A percentile compares a stretch with the other conserved stretches of the same genome.
These are phyloP conservation scores for Stellera chamaejasme DNA, from an alignment of 345 rosid species.

Conservation along the genomic window DNA sequence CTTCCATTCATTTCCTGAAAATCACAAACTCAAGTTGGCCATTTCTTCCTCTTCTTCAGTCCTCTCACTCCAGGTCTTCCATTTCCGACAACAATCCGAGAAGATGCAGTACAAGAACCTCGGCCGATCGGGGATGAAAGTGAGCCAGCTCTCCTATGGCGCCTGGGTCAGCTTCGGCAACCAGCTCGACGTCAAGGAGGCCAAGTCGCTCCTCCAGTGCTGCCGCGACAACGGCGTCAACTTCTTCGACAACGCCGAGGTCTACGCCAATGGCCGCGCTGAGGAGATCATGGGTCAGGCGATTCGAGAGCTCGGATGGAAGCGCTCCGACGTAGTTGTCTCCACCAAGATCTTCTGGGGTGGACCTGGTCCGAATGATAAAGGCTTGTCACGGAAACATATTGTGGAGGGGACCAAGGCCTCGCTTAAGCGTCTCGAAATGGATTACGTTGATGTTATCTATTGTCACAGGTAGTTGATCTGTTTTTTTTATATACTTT, in stretches of 20 bases:
- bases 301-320: constrained; percentile 88
- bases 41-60: too few species aligned
- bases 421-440: constrained; percentile 77
- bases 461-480: constrained; percentile 58
- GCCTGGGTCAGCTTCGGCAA: constrained; percentile 93
- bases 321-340: constrained; percentile 70
- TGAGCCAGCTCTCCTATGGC: constrained; percentile 78
- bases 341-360: constrained; percentile 97
- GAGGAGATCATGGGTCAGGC: constrained; percentile 97
- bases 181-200: constrained; percentile 89
- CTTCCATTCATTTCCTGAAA: too few species aligned
- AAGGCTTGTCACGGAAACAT: constrained; percentile 77
- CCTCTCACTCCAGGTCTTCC: too few species aligned
- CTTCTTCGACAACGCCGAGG: constrained; percentile 96
- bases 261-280: constrained; percentile 84
- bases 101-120: constrained; percentile 78
- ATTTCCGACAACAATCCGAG: background rate
- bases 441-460: constrained; percentile 75
- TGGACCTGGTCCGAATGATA: constrained; percentile 85
- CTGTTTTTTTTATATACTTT: background rate
- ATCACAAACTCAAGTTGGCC: too few species aligned
- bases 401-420: constrained; percentile 84
- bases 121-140: constrained; percentile 77
- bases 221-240: constrained; percentile 82
- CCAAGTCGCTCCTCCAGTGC: constrained; percentile 75